These are phyloP conservation scores for Suillus brevipes DNA, from an alignment of 768 basidiomycete genomes.

Conservation along the genomic window DNA sequence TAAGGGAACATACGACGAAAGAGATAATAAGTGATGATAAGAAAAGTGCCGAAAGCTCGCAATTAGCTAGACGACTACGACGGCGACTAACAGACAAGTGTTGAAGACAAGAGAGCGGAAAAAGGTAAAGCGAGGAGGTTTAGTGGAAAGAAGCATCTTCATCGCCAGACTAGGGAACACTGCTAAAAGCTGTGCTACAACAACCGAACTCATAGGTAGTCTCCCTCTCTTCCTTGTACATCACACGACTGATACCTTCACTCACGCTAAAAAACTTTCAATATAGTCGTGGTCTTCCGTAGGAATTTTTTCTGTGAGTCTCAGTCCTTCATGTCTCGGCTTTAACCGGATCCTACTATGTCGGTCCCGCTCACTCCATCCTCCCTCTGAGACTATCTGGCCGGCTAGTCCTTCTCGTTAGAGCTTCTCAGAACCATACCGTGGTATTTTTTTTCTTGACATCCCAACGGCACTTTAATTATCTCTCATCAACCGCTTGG, in stretches of 20 bases:
- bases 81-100: neutral
- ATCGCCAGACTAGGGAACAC: slow-evolving; percentile 1
- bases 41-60: neutral
- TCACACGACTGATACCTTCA: neutral
- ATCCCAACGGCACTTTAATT: slow-evolving; percentile 1
- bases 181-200: slow-evolving; percentile 7
- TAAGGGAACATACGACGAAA: slow-evolving; percentile 25
- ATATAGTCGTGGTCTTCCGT: neutral
- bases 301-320: neutral
- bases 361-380: neutral
- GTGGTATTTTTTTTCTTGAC: neutral
- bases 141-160: neutral
- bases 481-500: slow-evolving; percentile 1
- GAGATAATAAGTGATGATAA: slow-evolving; percentile 15
- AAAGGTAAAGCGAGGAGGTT: slow-evolving; percentile 7
- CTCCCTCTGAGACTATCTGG: neutral
- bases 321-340: neutral
- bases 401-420: neutral
- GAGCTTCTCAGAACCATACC: slow-evolving; percentile 5
- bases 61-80: neutral
- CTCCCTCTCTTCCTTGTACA: neutral
- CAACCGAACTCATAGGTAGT: neutral
- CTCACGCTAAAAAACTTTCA: neutral
- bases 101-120: neutral
- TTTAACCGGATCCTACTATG: neutral